Conservation (phyloP, 345 rosid species). For the Sonneratia caseolaris region DNA sequence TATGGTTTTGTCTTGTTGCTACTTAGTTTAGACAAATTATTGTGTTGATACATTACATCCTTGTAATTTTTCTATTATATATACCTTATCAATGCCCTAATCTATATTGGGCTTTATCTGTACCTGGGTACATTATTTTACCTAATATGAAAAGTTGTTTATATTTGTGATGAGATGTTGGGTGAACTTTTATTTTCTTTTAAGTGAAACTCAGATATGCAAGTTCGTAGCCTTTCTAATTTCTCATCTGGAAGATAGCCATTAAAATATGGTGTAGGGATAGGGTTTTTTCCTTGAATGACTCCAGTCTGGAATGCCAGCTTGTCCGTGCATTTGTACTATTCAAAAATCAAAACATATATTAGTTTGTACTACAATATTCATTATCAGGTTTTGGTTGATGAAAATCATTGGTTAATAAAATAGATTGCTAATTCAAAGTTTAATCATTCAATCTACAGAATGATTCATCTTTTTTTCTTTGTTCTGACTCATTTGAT, state of each 20-base stretch:
- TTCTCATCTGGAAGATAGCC: not conserved
- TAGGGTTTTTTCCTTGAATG: not conserved
- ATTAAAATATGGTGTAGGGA: not conserved
- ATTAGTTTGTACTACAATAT: not conserved
- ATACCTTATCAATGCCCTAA: not conserved
- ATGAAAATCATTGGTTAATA: not conserved
- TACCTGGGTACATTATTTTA: not conserved
- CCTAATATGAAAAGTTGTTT: not conserved
- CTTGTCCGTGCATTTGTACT: not conserved
- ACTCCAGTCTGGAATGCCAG: not conserved
- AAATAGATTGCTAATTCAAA: not conserved
- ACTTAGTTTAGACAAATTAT: not conserved
- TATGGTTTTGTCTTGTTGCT: slow-evolving; percentile 4
- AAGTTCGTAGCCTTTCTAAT: not conserved
- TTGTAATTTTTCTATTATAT: not conserved
- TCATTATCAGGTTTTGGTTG: not conserved
- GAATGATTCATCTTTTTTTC: not conserved
- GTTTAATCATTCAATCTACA: not conserved
- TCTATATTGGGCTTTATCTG: not conserved
- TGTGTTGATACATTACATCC: not conserved
- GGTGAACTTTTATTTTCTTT: not conserved
- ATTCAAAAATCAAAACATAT: not conserved
- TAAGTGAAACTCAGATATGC: not conserved
- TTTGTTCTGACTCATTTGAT: not conserved
- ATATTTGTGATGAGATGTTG: not conserved